Base-by-base conservation (phyloP, 2,329 filamentous ascomycete genomes). In the Microsporum audouinii region DNA sequence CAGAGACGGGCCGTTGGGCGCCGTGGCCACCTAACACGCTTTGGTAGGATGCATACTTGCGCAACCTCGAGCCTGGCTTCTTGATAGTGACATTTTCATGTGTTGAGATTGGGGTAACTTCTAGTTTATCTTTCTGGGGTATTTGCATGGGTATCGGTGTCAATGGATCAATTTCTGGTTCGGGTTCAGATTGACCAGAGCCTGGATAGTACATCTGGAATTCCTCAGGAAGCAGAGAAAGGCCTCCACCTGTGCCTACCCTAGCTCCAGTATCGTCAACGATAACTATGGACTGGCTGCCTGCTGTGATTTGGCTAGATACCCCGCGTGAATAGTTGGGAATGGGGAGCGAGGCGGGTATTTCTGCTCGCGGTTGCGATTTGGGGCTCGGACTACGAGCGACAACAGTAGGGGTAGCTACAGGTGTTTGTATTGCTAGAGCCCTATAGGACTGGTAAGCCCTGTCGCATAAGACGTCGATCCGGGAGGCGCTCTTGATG, bases 281-380 rank as follows among this genome's bases (percentile, higher is more conserved):
- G 68, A 96, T 95, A 60, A 96, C 81, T 65, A 96, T 95, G 0
- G 90, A 95, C 69, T 91, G 87, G 77, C 89, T 95, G n/a, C 89
- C 88, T 8, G 80, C 80, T 0, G 90, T 94, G 51, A 92, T 82
- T 61, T 78, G 78, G 65, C 81, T 84, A 59, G 36, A 68, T 62
- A 51, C 80, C 74, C 6, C 73, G 65, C 4, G 29, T 60, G 31
- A 43, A 34, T 23, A 43, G 12, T n/a, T 34, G 10, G 36, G 36
- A 41, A 39, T 12, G 14, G 55, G 55, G 10, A 57, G 3, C 17
- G 51, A 55, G 17, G 51, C 31, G 59, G 51, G 38, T 31, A 47
- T 27, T 7, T 38, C 57, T n/a, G 45, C 31, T 27, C 43, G 31
- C 29, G 43, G 7, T 5, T 38, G 43, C 12, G 45, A 23, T 27